These are phyloP conservation scores for Suillus luteus DNA, from an alignment of 768 basidiomycete species.

Conservation along the genomic window DNA sequence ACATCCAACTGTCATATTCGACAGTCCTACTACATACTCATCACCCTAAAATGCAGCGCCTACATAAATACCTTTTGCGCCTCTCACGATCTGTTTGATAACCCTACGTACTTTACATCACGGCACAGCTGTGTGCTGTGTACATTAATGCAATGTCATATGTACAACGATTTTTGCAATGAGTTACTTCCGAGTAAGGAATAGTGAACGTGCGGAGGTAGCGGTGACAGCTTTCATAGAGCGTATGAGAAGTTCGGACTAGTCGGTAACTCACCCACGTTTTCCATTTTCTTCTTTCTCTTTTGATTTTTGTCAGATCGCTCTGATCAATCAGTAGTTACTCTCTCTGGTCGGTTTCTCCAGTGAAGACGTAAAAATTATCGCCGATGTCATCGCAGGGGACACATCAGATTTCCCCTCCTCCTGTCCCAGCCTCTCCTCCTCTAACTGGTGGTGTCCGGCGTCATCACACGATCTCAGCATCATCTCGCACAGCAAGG, in stretches of 20 bases:
- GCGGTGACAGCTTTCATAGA: background rate
- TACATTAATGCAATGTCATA: background rate
- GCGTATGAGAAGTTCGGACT: constrained; percentile 7
- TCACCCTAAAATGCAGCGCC: background rate
- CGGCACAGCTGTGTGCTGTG: background rate
- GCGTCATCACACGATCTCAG: constrained; percentile 82
- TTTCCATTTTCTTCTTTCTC: constrained; percentile 13
- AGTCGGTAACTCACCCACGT: constrained; percentile 7
- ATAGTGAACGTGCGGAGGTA: background rate
- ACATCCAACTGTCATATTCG: background rate
- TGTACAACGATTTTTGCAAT: background rate
- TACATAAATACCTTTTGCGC: background rate
- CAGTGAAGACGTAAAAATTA: constrained; percentile 14
- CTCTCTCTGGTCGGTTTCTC: constrained; percentile 9
- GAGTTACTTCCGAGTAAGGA: background rate
- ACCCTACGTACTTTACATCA: background rate
- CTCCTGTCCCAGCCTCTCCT: constrained; percentile 40
- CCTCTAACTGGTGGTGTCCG: constrained; percentile 53
- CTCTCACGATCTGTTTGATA: background rate
- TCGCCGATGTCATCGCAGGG: constrained; percentile 39
- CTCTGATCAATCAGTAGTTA: constrained; percentile 1
- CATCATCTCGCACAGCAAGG: constrained; percentile 66
- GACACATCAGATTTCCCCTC: constrained; percentile 43
- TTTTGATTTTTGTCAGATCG: constrained; percentile 14
- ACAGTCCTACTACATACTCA: background rate